A percentile compares a stretch with the other conserved stretches of the same genome.
Conservation (phyloP, 305 asterid genomes). For the Ilex paraguariensis region DNA sequence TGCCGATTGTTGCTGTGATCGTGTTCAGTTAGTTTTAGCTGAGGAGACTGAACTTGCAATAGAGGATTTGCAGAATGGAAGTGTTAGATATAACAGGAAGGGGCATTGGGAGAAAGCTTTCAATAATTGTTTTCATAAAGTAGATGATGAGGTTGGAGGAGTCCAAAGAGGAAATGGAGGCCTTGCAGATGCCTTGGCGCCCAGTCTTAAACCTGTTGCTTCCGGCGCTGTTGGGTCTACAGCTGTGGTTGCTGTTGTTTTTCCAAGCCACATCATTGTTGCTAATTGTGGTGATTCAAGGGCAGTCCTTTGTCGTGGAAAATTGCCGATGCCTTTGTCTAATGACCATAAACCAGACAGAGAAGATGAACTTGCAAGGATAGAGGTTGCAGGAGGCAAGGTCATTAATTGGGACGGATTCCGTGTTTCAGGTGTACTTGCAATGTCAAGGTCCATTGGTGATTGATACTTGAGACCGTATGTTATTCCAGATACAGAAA, state of each 20-base stretch:
- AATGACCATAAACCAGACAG: constrained; percentile 44
- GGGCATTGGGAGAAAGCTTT: constrained; percentile 59
- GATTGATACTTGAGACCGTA: constrained; percentile 51
- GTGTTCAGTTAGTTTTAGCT: constrained; percentile 57
- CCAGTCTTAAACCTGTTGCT: constrained; percentile 37
- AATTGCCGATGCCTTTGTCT: constrained; percentile 52
- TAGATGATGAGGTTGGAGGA: constrained; percentile 81
- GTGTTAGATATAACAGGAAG: constrained; percentile 28
- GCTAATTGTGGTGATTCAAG: constrained; percentile 97
- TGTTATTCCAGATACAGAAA: constrained; percentile 50
- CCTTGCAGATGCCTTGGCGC: constrained; percentile 8
- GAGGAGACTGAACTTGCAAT: constrained; percentile 49
- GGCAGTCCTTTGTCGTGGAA: constrained; percentile 74
- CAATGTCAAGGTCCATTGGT: constrained; percentile 17
- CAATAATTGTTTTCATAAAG: constrained; percentile 47
- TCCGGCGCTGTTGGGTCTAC: constrained; percentile 91
- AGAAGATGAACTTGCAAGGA: constrained; percentile 8
- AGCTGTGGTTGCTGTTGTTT: constrained; percentile 70
- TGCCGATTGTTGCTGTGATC: constrained; percentile 71
- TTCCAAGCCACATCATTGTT: constrained; percentile 64
- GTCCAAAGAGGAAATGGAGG: constrained; percentile 14
- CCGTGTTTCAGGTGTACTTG: constrained; percentile 17
- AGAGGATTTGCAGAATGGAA: constrained; percentile 23
- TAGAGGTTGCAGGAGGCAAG: constrained; percentile 10
- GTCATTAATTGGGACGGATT: constrained; percentile 9